A percentile compares a stretch with the other conserved stretches of the same genome.
These are phyloP conservation scores for Elongisporangium prolatum DNA, from an alignment of 352 stramenopile species.

Conservation along the genomic window DNA sequence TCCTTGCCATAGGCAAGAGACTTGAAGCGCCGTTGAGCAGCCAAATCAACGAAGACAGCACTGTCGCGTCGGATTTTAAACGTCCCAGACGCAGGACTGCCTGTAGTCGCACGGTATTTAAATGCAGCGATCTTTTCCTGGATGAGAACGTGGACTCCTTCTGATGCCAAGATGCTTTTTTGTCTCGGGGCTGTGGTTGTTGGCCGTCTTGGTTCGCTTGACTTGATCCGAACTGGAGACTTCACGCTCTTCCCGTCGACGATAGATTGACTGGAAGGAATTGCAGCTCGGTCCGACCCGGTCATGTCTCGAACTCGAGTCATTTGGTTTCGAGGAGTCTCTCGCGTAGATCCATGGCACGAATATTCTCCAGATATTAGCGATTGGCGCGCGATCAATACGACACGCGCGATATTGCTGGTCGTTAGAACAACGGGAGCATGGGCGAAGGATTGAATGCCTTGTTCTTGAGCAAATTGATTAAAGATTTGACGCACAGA, in stretches of 20 bases:
- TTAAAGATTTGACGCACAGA: slow-evolving; percentile 16
- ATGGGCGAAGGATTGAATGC: slow-evolving; percentile 7
- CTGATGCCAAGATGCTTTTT: slow-evolving; percentile 38
- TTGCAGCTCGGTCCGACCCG: too few relatives aligned
- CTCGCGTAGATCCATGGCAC: background rate
- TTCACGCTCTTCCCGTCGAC: background rate
- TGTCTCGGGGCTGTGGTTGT: background rate
- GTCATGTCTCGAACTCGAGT: too few relatives aligned
- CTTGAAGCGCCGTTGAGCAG: slow-evolving; percentile 25
- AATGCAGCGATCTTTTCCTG: slow-evolving; percentile 40
- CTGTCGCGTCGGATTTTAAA: slow-evolving; percentile 42
- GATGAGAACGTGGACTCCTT: slow-evolving; percentile 48
- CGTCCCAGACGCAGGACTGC: slow-evolving; percentile 11
- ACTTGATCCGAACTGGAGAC: background rate
- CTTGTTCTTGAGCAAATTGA: slow-evolving; percentile 14
- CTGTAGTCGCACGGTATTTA: slow-evolving; percentile 27
- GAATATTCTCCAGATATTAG: slow-evolving; percentile 7
- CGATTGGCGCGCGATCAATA: slow-evolving; percentile 21
- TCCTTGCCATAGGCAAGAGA: slow-evolving; percentile 14
- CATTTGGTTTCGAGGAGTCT: background rate
- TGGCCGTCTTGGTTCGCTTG: background rate
- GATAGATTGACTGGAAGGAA: too few relatives aligned
- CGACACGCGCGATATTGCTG: slow-evolving; percentile 31
- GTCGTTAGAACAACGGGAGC: slow-evolving; percentile 21
- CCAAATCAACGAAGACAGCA: slow-evolving; percentile 18